Evolutionary conservation across 2,329 filamentous ascomycete genomes (phyloP), one percentile per base, ranked within the genome.

Genomic region (Dactylella cylindrospora): DNA sequence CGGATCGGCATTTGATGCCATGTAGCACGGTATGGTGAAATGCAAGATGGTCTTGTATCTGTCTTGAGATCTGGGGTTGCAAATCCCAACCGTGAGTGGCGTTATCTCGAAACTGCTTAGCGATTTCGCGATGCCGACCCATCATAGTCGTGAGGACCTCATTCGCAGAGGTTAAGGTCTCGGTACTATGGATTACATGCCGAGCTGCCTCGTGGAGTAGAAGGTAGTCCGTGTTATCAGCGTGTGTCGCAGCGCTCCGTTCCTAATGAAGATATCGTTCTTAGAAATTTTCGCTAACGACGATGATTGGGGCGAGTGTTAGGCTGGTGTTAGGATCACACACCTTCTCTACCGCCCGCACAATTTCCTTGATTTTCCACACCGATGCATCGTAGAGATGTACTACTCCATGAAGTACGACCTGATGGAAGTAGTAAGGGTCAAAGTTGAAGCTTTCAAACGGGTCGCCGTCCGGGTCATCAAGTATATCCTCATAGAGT

Each of bases 311-410:
- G n/a, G n/a, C n/a, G n/a, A n/a, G n/a, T n/a, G n/a, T n/a, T n/a
- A n/a, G n/a, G n/a, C n/a, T n/a, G n/a, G n/a, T n/a, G n/a, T n/a
- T n/a, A n/a, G n/a, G n/a, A n/a, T n/a, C n/a, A n/a, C 55, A 47
- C 53, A 49, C 55, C 55, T 61, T 61, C 53, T 61, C 55, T n/a
- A 61, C 47, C 6, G 33, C 13, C 22, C 55, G 41, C 3, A 61
- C 47, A 10, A 61, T 49, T 31, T 61, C 55, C 29, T 49, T 40
- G 15, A 61, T 23, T 29, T 19, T 61, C 55, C 55, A 61, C 2
- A 61, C 53, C 2, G 55, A 61, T 40, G 43, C 33, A 22, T 61
- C 55, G 23, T 41, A 61, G 10, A 61, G 6, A 13, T 61, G 23
- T 12, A 61, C 55, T 3, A 53, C 33, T 0, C 41, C 47, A 38